Evolutionary conservation across 2,329 filamentous ascomycete genomes (phyloP).

Genomic region (Paecilomyces dactylethromorphus): DNA sequence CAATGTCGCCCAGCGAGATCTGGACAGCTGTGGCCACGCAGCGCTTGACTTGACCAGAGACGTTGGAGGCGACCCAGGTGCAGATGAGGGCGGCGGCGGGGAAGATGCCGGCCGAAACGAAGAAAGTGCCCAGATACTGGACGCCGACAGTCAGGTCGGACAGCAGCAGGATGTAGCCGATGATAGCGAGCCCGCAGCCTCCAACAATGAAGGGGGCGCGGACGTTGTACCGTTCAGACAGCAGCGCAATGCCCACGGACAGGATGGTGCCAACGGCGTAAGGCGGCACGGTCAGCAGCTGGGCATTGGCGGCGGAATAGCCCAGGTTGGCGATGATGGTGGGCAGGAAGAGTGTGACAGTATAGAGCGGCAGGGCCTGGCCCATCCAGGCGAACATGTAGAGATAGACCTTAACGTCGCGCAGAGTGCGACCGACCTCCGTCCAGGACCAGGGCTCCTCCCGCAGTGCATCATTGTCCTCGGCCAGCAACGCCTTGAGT

Average conservation of each 20-base stretch:
- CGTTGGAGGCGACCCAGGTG: slow-evolving; percentile 51
- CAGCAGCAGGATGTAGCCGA: slow-evolving; percentile 31
- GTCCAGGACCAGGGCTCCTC: background rate
- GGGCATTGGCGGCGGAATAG: slow-evolving; percentile 14
- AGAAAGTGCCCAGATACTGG: slow-evolving; percentile 33
- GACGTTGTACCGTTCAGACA: slow-evolving; percentile 26
- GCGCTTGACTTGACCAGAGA: slow-evolving; percentile 43
- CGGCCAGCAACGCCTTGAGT: background rate
- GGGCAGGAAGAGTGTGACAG: slow-evolving; percentile 12
- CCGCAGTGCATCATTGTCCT: background rate
- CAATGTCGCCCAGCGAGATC: slow-evolving; percentile 48
- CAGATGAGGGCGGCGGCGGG: slow-evolving; percentile 23
- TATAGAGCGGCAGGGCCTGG: slow-evolving; percentile 1
- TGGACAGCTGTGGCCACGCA: slow-evolving; percentile 53
- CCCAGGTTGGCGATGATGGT: slow-evolving; percentile 13
- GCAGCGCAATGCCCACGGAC: slow-evolving; percentile 19
- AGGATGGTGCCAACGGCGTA: slow-evolving; percentile 13
- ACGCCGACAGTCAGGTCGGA: slow-evolving; percentile 20
- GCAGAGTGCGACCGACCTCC: background rate
- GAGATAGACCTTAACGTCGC: background rate
- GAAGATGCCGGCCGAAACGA: slow-evolving; percentile 32
- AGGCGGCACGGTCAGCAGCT: slow-evolving; percentile 18
- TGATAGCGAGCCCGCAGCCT: slow-evolving; percentile 21
- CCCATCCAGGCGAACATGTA: slow-evolving; percentile 3
- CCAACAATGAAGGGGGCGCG: slow-evolving; percentile 26